Evolutionary conservation across 129 eudicot species (phyloP), one percentile per base, ranked within the genome.

Genomic region (Solidago caesia): DNA sequence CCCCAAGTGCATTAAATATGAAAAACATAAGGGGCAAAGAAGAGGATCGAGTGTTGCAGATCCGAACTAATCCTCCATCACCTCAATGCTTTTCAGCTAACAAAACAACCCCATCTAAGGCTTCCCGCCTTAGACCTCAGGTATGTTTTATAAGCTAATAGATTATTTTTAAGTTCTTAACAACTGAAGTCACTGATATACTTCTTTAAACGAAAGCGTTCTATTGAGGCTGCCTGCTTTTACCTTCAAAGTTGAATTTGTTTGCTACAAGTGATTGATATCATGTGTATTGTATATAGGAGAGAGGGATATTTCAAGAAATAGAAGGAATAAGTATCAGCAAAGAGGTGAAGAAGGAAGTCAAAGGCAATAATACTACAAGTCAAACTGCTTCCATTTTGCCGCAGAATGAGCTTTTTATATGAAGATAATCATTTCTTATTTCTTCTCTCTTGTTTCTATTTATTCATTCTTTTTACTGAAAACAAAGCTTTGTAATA

Each of bases 21-120:
- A 88, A 86, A 73, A 86, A 45, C 65, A 72, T 83, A 53, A 87
- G 84, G 63, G 53, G 81, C 58, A 81, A 79, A 49, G 85, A 83
- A 16, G 80, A 68, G 42, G 81, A 84, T 71, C 77, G 68, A 68
- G 68, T 80, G 84, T 57, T 86, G 80, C 96, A 82, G 68, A 94
- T 94, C 45, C 87, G 97, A 51, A 90, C 96, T 7, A 70, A 77
- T 72, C 98, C 98, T 53, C 98, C 98, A 7, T 86, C 98, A 7
- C 98, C 97, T 41, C 98, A 94, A 74, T 87, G 98, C 55, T 94
- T 94, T 81, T 90, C 97, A 7, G 97, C 91, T 48, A 15, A 56
- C 60, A 66, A 79, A 47, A 41, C 70, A 29, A 47, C 83, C 14
- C 83, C 83, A 1, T 12, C 80, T 4, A 79, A 66, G 64, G 46